Evolutionary conservation across 148 eudicot species (phyloP).

Genomic region (Selenicereus undatus): DNA sequence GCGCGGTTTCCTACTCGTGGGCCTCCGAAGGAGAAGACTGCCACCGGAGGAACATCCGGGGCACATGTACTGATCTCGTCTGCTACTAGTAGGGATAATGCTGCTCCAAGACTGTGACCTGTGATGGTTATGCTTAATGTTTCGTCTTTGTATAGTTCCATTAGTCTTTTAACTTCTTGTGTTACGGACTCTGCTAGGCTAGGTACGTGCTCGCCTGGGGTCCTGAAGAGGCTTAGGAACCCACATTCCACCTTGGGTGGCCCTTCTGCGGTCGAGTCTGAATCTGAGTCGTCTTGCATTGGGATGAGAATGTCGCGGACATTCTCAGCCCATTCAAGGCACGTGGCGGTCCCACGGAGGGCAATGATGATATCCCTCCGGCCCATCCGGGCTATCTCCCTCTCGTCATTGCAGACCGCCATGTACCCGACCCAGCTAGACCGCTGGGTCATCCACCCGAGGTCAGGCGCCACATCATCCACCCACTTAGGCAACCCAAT

Average conservation of each 20-base stretch:
- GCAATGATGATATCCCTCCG: slow-evolving; percentile 86
- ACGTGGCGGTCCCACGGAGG: slow-evolving; percentile 90
- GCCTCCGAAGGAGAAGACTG: slow-evolving; percentile 87
- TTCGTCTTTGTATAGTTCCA: slow-evolving; percentile 58
- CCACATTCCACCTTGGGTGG: slow-evolving; percentile 81
- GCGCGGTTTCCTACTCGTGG: slow-evolving; percentile 81
- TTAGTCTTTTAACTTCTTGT: slow-evolving; percentile 46
- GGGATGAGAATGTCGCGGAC: slow-evolving; percentile 57
- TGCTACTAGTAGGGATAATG: slow-evolving; percentile 73
- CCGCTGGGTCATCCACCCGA: slow-evolving; percentile 97
- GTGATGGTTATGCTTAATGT: slow-evolving; percentile 70
- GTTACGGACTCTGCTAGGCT: slow-evolving; percentile 64
- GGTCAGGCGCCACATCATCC: slow-evolving; percentile 93
- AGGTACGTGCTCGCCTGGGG: slow-evolving; percentile 46
- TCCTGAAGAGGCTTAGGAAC: slow-evolving; percentile 63
- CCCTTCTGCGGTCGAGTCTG: not conserved
- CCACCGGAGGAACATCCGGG: slow-evolving; percentile 55
- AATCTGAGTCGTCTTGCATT: slow-evolving; percentile 19
- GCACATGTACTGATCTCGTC: slow-evolving; percentile 56
- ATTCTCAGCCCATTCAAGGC: slow-evolving; percentile 97
- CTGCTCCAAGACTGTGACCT: slow-evolving; percentile 96
- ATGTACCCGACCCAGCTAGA: slow-evolving; percentile 92
- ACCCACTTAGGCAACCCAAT: slow-evolving; percentile 88
- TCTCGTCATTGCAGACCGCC: slow-evolving; percentile 69
- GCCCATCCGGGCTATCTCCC: slow-evolving; percentile 85